Conservation (phyloP, 2,329 filamentous ascomycete species). For the Alternaria consortialis region DNA sequence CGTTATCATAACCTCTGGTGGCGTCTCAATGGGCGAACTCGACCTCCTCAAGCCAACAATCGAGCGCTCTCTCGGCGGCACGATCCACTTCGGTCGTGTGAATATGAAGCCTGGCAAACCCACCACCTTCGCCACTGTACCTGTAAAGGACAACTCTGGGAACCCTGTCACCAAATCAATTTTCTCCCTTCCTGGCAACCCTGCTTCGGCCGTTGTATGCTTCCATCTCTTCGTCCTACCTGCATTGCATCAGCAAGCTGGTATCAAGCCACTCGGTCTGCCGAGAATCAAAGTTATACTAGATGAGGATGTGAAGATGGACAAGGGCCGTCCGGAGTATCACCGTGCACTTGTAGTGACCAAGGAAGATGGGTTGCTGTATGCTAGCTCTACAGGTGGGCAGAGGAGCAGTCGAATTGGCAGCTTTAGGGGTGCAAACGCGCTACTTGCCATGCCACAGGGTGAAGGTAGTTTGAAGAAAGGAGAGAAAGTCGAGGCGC, state of each 20-base stretch:
- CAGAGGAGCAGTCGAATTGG: constrained; percentile 91
- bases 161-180: constrained; percentile 72
- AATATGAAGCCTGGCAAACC: constrained; percentile 99
- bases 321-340: constrained; percentile 83
- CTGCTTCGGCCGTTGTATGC: constrained; percentile 89
- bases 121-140: constrained; percentile 92
- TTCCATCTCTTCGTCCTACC: constrained; percentile 95
- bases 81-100: constrained; percentile 95
- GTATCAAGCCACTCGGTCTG: constrained; percentile 72
- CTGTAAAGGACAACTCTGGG: constrained; percentile 64
- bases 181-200: constrained; percentile 93
- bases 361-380: constrained; percentile 69
- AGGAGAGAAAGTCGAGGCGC: constrained; percentile 76
- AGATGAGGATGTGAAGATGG: constrained; percentile 76
- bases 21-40: constrained; percentile 97
- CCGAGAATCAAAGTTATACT: constrained; percentile 76
- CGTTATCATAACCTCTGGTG: constrained; percentile 88
- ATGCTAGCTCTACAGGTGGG: constrained; percentile 83
- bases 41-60: constrained; percentile 97
- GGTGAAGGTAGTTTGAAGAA: constrained; percentile 71
- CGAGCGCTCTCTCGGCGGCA: constrained; percentile 86
- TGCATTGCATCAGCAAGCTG: constrained; percentile 78
- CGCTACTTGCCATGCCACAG: constrained; percentile 77
- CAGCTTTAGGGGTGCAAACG: constrained; percentile 89
- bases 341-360: constrained; percentile 81